Base-by-base conservation (phyloP, 2,329 filamentous ascomycete species). In the Chaetothyriales sp. region DNA sequence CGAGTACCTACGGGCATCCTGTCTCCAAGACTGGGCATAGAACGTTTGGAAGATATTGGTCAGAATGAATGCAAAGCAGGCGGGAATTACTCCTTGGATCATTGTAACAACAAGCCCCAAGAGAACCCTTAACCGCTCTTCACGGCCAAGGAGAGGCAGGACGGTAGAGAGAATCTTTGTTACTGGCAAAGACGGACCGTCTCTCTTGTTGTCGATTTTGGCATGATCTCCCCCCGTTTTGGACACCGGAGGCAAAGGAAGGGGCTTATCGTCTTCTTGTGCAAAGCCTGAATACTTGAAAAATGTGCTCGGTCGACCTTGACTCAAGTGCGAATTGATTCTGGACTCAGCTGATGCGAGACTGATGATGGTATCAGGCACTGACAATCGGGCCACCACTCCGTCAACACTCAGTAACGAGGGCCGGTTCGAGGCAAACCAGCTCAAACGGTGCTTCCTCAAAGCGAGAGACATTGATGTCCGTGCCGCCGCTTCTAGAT, bases 41-140 rank as follows among this genome's bases (percentile, higher is more conserved):
- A 92, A 86, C 0, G 81, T 81, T 1, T 71, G 68, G 0, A 94
- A 73, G 0, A 95, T 74, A 51, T 81, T 78, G 0, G 86, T 78
- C 48, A 95, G 81, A 7, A 84, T 72, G 62, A 77, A 87, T 0
- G 86, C 83, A 59, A 95, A 95, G 0, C 78, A 69, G 0, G 88
- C 85, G 0, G 83, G 84, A 22, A 77, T 73, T 2, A 73, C 77
- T 2, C 85, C 82, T 46, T 85, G 80, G 0, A 82, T 59, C 1
- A 83, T 59, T 26, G 82, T 79, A 44, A 76, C 73, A 0, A 76
- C n/a, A 8, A 86, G 66, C 1, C 81, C 86, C 1, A 76, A 49
- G 0, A 82, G 25, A 0, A 93, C 67, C 10, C 77, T 64, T 0
- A 75, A 1, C 1, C 75, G 77, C 10, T 81, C 71, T 5, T 56